Base-by-base conservation (phyloP, 1,284 basidiomycete species). In the Phlebopus sp. region DNA sequence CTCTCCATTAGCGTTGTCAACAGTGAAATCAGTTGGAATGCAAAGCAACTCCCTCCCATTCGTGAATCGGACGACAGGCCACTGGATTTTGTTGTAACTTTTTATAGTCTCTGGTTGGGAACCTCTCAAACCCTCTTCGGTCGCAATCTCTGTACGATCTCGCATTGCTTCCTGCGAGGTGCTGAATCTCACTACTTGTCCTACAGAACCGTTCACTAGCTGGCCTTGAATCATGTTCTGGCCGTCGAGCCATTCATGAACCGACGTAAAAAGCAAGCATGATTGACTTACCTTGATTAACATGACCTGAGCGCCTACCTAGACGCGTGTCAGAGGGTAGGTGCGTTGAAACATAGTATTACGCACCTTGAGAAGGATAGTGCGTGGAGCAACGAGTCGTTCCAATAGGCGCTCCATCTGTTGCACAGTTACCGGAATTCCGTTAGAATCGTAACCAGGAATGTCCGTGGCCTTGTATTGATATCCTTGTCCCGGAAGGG, bases 141-240 rank as follows among this genome's bases (percentile, higher is more conserved):
- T 55, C 37, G 72, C 77, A 21, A 67, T 59, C 29, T 74, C 69
- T 11, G 67, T 71, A 19, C 67, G 67, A 51, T 72, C 73, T 14
- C 55, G 57, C 14, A 66, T 58, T 4, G 77, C 74, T 42, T 84
- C 79, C 14, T 68, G 63, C 40, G 66, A 55, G n/a, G 58, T 67
- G 54, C 47, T 54, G 59, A 96, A 96, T 0, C 75, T 78, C n/a
- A 85, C 63, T 14, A 98, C 81, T 41, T 76, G 79, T 23, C 94
- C 94, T 63, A 95, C 83, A 19, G 86, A 90, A 0, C 94, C 94
- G 61, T 98, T 98, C 42, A 97, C 93, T 2, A 97, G 75, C 18
- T 71, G 30, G 55, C 74, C 50, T 77, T 81, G 63, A 66, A 60
- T 74, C 42, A 77, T 68, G 51, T 84, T 84, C 69, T 83, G 36